Base-by-base conservation (phyloP, 768 basidiomycete species). In the Lactifluus hygrophoroides region DNA sequence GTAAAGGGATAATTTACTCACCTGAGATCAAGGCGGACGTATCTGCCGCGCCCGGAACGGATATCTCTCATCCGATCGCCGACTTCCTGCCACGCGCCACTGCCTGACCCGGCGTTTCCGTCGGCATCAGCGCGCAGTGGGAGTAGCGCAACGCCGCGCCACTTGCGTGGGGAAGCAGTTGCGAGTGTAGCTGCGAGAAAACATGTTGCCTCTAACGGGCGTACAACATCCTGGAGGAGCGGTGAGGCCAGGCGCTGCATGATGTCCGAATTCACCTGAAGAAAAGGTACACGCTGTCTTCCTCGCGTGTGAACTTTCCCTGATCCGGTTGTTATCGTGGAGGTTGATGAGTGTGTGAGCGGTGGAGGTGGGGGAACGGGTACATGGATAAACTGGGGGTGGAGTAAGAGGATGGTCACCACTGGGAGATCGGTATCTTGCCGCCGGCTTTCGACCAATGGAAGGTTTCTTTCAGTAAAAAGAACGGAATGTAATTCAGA, bases 91-190 rank as follows among this genome's bases (percentile, higher is more conserved):
- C 73, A 74, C 7, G 44, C 19, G 14, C 63, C 66, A 25, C 13
- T 7, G 44, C 25, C n/a, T 7, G 32, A 7, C 13, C 25, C 8
- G 13, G 34, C 17, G 11, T 25, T 21, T 14, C 21, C 1, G 32
- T 48, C 21, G 23, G 17, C 21, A 17, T 27, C 3, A n/a, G 27
- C 60, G 44, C 65, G 65, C 46, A 70, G 66, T 2, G 83, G 83
- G 42, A 83, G 51, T 9, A 79, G 72, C 5, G 79, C 66, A 6
- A 86, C 62, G 14, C 85, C 84, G 27, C 75, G 69, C 81, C 82
- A 86, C 54, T 71, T 73, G 6, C 65, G 69, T 0, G 66, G 43
- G n/a, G n/a, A n/a, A 6, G 72, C 72, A 2, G 44, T 54, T 2
- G 66, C 38, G 19, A 77, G 62, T 1, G 72, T 67, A 2, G 72